Percentiles rank a stretch among this genome's conserved stretches.
These are phyloP conservation scores for Ceratocystis variospora DNA, from an alignment of 2,329 filamentous ascomycete species.

Conservation along the genomic window DNA sequence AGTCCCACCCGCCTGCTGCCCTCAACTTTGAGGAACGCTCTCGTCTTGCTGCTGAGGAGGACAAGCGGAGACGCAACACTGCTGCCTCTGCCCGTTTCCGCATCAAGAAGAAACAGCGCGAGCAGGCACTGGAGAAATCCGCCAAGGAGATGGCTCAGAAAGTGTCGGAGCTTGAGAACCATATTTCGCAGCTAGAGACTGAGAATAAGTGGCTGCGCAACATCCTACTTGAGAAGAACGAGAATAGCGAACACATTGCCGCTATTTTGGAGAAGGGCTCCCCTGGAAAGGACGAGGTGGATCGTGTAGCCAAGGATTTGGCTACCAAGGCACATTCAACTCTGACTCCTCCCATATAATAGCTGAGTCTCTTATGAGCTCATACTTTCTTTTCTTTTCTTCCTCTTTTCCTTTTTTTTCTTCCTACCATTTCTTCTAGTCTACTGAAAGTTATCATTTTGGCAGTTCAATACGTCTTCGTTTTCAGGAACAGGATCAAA, in stretches of 20 bases:
- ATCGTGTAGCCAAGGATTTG: slow-evolving; percentile 8
- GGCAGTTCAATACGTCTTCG: slow-evolving; percentile 1
- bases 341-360: neutral
- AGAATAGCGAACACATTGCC: slow-evolving; percentile 41
- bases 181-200: slow-evolving; percentile 63
- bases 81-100: slow-evolving; percentile 80
- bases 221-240: slow-evolving; percentile 69
- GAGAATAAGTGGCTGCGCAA: slow-evolving; percentile 75
- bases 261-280: slow-evolving; percentile 38
- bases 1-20: slow-evolving; percentile 30
- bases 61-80: slow-evolving; percentile 79
- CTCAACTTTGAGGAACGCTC: slow-evolving; percentile 56
- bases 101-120: slow-evolving; percentile 91
- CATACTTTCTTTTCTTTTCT: neutral
- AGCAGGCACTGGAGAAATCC: slow-evolving; percentile 68
- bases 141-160: slow-evolving; percentile 76
- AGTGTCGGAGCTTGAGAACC: slow-evolving; percentile 56
- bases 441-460: neutral
- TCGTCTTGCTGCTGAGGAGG: slow-evolving; percentile 66
- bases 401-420: neutral
- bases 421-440: neutral
- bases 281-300: slow-evolving; percentile 22
- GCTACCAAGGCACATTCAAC: neutral
- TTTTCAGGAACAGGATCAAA: neutral
- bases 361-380: neutral